Base-by-base conservation (phyloP, 2,329 filamentous ascomycete genomes). In the Hypoxylon sp. region DNA sequence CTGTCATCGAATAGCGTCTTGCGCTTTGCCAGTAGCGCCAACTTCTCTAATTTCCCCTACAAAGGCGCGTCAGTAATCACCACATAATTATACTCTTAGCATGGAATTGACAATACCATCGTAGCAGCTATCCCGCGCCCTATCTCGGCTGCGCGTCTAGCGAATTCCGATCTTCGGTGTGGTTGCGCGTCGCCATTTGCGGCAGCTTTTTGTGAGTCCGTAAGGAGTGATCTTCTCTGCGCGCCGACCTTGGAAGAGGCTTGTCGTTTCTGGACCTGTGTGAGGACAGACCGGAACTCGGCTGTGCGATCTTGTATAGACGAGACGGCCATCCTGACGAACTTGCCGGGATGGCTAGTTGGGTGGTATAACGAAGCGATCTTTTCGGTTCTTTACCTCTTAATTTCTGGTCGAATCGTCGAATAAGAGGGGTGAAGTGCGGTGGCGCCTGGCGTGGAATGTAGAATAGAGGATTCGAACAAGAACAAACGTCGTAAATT, bases 1-100 rank as follows among this genome's bases (percentile, higher is more conserved):
- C 93, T 90, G 83, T 99, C 96, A 80, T 99, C 96, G 79, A 99
- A 99, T 47, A 99, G 90, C 9, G 96, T 97, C 82, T 97, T 97
- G 77, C 95, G 90, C 81, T 94, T 95, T n/a, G 96, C 96, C 78
- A 99, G 84, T 80, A 97, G 93, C 67, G 94, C 95, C 72, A 99
- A 84, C 80, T 97, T 93, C 82, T 98, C 94, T 76, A 99, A 83
- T 82, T 98, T 99, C 62, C 90, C 94, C 63, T 66, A 35, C 14
- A 3, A 6, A 56, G 44, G 11, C 53, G 31, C 14, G 53, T 66
- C 33, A 66, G 52, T 26, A 39, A 48, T 3, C 10, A 8, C 24
- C 3, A 29, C 9, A 31, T 6, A n/a, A 10, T 19, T 42, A 17
- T 8, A 9, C 24, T 44, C 35, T 8, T 53, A 39, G 26, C 14